These are phyloP conservation scores for Trichoderma sp. DNA, from an alignment of 2,329 filamentous ascomycete genomes.

Conservation along the genomic window DNA sequence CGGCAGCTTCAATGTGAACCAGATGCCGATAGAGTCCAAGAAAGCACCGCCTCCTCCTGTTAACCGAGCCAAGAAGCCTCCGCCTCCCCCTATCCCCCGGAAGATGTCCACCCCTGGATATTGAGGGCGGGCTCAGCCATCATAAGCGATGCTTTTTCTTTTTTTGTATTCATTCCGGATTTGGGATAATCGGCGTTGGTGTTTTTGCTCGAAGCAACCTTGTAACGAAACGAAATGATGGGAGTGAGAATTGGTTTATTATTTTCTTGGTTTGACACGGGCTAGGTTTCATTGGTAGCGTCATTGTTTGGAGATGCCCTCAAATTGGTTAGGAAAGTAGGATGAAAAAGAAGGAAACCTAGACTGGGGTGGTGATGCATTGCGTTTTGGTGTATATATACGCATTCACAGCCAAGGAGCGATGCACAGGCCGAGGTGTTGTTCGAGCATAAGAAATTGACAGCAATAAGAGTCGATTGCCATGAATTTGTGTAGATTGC, in stretches of 20 bases:
- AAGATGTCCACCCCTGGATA: conserved; percentile 13
- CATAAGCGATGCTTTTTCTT: not conserved
- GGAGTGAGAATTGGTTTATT: not conserved
- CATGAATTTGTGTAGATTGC: not conserved
- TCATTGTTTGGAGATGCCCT: not conserved
- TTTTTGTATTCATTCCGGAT: not conserved
- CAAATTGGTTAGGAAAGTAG: not conserved
- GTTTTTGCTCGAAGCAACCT: not conserved
- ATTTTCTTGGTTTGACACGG: not conserved
- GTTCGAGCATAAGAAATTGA: not conserved
- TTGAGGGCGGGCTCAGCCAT: not conserved
- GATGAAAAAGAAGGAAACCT: not conserved
- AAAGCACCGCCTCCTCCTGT: conserved; percentile 52
- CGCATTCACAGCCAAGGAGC: not conserved
- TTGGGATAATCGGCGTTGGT: not conserved
- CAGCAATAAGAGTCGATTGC: not conserved
- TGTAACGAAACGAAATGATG: conserved; percentile 8
- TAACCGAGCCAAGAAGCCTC: conserved; percentile 52
- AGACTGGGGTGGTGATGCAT: not conserved
- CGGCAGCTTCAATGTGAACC: conserved; percentile 49
- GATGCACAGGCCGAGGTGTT: not conserved
- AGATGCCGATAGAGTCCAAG: conserved; percentile 41
- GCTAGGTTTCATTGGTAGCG: not conserved
- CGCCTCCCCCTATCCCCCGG: conserved; percentile 52
- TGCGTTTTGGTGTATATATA: not conserved